phyloP scores from a whole-genome alignment of 345 rosid species.

The Eucalyptus guilfoylei region DNA sequence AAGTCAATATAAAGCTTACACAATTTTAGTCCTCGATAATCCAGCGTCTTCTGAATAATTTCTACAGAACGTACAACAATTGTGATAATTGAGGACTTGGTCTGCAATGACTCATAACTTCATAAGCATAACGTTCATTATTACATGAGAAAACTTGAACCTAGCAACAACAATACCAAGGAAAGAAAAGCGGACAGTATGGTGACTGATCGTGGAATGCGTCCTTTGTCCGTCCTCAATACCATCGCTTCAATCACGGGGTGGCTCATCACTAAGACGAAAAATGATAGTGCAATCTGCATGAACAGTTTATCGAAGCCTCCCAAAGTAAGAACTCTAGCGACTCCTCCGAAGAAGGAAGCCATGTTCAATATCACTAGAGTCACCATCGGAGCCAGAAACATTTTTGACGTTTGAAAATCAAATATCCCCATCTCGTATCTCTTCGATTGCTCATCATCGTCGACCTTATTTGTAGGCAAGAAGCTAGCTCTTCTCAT shows the following conservation, averaged over 20 bases:
- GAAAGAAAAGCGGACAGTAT: background rate
- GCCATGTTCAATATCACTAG: constrained; percentile 10
- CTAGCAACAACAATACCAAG: background rate
- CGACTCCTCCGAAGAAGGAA: constrained; percentile 7
- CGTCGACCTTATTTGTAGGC: constrained; percentile 15
- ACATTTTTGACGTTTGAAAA: constrained; percentile 14
- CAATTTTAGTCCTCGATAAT: background rate
- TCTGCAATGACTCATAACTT: background rate
- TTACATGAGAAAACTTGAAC: background rate
- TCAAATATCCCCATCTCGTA: constrained; percentile 21
- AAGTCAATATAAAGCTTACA: background rate
- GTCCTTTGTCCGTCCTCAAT: constrained; percentile 24
- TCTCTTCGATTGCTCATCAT: constrained; percentile 5
- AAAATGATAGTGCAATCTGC: constrained; percentile 17
- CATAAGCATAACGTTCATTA: background rate
- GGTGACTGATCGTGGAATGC: constrained; percentile 12
- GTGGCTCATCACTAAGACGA: constrained; percentile 11
- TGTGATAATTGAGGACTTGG: background rate
- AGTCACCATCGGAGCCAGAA: constrained; percentile 21
- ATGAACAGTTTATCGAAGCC: background rate
- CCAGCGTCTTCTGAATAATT: background rate
- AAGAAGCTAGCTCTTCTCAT: constrained; percentile 17
- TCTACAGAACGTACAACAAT: background rate
- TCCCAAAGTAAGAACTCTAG: constrained; percentile 3
- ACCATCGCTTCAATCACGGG: constrained; percentile 33